Evolutionary conservation across 257 asterid genomes (phyloP).

Genomic region (Capsicum rhomboideum): DNA sequence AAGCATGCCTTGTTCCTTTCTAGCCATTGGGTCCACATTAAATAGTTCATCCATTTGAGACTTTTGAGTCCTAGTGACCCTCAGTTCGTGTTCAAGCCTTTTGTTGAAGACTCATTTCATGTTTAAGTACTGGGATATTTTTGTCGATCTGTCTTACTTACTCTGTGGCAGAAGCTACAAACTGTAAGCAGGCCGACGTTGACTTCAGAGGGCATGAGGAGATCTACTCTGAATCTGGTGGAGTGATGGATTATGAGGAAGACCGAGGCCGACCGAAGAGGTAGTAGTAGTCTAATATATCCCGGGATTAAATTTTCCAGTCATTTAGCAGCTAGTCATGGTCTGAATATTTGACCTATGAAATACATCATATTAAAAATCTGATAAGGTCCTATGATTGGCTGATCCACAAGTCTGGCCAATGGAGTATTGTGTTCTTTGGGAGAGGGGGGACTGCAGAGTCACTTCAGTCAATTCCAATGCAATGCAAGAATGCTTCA

Average conservation of each 20-base stretch:
- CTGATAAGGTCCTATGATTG: background rate
- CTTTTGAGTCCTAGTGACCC: background rate
- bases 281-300: constrained; percentile 23
- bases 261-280: constrained; percentile 89
- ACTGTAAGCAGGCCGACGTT: constrained; percentile 89
- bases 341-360: background rate
- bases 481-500: background rate
- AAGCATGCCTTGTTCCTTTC: too few species aligned
- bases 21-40: too few species aligned
- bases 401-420: background rate
- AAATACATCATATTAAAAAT: background rate
- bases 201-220: constrained; percentile 87
- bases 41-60: background rate
- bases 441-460: background rate
- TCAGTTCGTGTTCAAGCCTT: background rate
- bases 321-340: constrained; percentile 5
- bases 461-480: background rate
- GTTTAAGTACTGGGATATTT: constrained; percentile 44
- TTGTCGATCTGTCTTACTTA: constrained; percentile 88
- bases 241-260: constrained; percentile 97
- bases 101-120: constrained; percentile 11
- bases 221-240: constrained; percentile 80
- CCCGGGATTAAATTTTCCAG: constrained; percentile 3
- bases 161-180: constrained; percentile 93
- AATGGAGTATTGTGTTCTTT: background rate